Conservation (phyloP, 495 filamentous ascomycete species). For the Penicillium goetzii region DNA sequence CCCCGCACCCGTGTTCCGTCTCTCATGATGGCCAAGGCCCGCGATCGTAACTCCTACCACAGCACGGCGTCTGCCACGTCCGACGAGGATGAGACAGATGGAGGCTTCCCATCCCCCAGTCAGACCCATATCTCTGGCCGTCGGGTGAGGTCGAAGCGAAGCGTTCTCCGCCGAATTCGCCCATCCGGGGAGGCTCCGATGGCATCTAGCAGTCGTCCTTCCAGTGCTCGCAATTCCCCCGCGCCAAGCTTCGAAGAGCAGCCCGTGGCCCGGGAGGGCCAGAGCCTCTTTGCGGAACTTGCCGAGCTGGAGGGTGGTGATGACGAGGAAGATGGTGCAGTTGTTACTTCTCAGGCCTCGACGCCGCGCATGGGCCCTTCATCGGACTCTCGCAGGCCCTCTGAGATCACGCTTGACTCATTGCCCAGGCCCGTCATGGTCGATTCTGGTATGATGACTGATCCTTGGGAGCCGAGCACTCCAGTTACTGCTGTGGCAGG, state of each 20-base stretch:
- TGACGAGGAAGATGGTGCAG: constrained; percentile 60
- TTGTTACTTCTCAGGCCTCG: constrained; percentile 53
- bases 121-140: constrained; percentile 67
- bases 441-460: constrained; percentile 88
- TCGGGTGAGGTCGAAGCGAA: constrained; percentile 69
- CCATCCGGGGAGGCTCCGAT: constrained; percentile 67
- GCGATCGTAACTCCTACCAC: constrained; percentile 69
- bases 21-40: constrained; percentile 49
- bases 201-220: constrained; percentile 50
- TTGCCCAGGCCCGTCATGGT: constrained; percentile 61
- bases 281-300: constrained; percentile 90
- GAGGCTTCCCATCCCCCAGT: constrained; percentile 61
- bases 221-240: constrained; percentile 56
- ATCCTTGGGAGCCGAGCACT: constrained; percentile 55
- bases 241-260: constrained; percentile 44
- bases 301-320: constrained; percentile 74
- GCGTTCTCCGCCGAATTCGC: constrained; percentile 63
- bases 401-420: constrained; percentile 36
- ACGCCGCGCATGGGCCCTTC: constrained; percentile 53
- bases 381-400: constrained; percentile 44
- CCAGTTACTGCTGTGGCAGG: constrained; percentile 6
- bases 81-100: constrained; percentile 69
- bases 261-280: constrained; percentile 60
- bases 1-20: constrained; percentile 45
- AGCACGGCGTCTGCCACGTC: constrained; percentile 90